Percentiles rank a stretch among this genome's conserved stretches.
phyloP scores from a whole-genome alignment of 345 rosid species.

The Salix purpurea region DNA sequence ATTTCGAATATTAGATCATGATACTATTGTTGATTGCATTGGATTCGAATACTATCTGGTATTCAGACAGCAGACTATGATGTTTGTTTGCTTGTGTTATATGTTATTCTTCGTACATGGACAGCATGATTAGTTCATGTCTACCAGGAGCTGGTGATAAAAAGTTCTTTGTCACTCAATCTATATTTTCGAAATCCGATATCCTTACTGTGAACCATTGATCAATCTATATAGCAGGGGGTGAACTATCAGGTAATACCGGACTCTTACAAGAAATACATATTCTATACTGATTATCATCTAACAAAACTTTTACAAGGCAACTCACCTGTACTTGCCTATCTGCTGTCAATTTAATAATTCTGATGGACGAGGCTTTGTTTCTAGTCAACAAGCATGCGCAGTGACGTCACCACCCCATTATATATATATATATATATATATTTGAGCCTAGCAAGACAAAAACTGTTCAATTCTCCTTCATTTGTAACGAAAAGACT shows the following conservation, averaged over 20 bases:
- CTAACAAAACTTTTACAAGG: too few species aligned
- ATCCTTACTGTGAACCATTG: not conserved
- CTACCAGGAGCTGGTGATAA: not conserved
- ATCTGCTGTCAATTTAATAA: not conserved
- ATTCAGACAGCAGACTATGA: too few species aligned
- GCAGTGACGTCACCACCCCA: not conserved
- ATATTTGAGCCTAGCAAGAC: not conserved
- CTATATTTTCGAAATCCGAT: not conserved
- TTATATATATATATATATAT: too few species aligned
- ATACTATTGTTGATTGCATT: too few species aligned
- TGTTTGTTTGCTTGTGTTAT: too few species aligned
- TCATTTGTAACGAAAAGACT: not conserved
- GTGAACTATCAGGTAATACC: too few species aligned
- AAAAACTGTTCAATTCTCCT: not conserved
- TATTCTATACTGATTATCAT: rapidly evolving
- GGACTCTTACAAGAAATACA: too few species aligned
- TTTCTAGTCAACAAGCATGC: not conserved
- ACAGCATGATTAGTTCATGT: not conserved
- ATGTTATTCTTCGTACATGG: too few species aligned
- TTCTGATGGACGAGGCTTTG: not conserved
- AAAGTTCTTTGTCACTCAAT: not conserved
- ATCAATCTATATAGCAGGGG: not conserved
- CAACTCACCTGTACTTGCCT: too few species aligned
- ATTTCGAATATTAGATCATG: too few species aligned
- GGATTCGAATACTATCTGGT: too few species aligned